Evolutionary conservation across 129 eudicot species (phyloP), one percentile per base, ranked within the genome.

Genomic region (Kitagawia praeruptora): DNA sequence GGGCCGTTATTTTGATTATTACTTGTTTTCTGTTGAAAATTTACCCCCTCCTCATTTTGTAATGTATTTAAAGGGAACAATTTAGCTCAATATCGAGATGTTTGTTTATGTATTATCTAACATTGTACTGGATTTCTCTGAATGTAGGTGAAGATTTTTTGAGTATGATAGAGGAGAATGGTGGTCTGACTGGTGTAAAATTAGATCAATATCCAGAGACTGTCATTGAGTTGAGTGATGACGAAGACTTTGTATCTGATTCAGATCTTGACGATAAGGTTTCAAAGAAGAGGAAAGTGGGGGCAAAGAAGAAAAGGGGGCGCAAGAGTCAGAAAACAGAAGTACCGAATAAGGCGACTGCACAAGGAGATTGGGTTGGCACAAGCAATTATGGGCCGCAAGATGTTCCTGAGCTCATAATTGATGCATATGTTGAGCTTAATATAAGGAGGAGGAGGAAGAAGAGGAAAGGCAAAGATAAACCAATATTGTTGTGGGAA

Each of bases 401-500:
- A 49, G 37, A 61, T 64, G 74, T 73, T 45, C 67, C 75, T 78
- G 67, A 77, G 79, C 37, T 54, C 13, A 44, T n/a, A 23, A 34
- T 39, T 70, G 84, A 73, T 73, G 34, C 6, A 10, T 23, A 2
- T 44, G 53, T 42, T 23, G 53, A 70, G 44, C 25, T 3, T 78
- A 76, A 70, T 44, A 86, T 64, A 25, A 82, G 15, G 61, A 58
- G 61, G 79, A 87, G 61, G 78, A 83, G 78, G 83, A 88, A 80
- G 85, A 75, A 6, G 76, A 46, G 49, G 49, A 67, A 67, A 67
- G 88, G 88, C 79, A 70, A 77, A 54, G 56, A 67, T 38, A 83
- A 45, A 48, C 91, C 90, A 34, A 74, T 76, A 34, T 83, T 96
- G 72, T 16, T 89, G 86, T 96, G 99, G 99, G 89, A 92, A 83